These are phyloP conservation scores for Torrubiellomyces zombiae DNA, from an alignment of 2,329 filamentous ascomycete genomes.

Conservation along the genomic window DNA sequence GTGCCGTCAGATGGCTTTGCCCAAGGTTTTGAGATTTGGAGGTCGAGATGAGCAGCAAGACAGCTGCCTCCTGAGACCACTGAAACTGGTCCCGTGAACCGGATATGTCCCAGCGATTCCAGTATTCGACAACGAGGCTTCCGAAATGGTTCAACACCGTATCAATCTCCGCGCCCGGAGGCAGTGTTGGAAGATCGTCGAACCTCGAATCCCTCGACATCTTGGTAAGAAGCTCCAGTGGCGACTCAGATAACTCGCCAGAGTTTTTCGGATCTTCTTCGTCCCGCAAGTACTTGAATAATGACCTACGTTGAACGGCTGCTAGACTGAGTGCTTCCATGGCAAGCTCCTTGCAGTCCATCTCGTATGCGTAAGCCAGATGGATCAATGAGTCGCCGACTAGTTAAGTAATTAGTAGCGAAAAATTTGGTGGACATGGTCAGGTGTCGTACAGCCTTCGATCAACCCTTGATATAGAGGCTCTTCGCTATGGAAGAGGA, in stretches of 20 bases:
- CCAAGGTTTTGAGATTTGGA: conserved; percentile 39
- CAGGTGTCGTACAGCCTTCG: conserved; percentile 51
- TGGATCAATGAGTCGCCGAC: conserved; percentile 90
- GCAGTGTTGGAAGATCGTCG: conserved; percentile 43
- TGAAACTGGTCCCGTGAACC: conserved; percentile 61
- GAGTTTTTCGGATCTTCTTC: conserved; percentile 51
- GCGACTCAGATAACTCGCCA: conserved; percentile 40
- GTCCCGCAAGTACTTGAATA: conserved; percentile 57
- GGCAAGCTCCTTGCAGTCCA: conserved; percentile 68
- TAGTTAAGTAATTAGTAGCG: conserved; percentile 19
- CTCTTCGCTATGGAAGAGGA: conserved; percentile 54
- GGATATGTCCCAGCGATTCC: conserved; percentile 68
- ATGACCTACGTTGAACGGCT: conserved; percentile 37
- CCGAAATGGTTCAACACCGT: conserved; percentile 53
- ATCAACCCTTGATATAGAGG: conserved; percentile 71
- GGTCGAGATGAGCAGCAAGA: conserved; percentile 45
- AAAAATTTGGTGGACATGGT: neutral
- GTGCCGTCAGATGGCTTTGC: conserved; percentile 77
- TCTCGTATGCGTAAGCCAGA: conserved; percentile 81
- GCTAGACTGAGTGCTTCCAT: conserved; percentile 73
- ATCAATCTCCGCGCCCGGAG: conserved; percentile 46
- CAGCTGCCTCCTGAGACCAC: conserved; percentile 46
- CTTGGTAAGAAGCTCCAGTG: conserved; percentile 53
- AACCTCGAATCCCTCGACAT: conserved; percentile 55
- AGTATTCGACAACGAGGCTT: conserved; percentile 63